A percentile compares a stretch with the other conserved stretches of the same genome.
Conservation (phyloP, 2,329 filamentous ascomycete species). For the Dactylellina parvicollis region DNA sequence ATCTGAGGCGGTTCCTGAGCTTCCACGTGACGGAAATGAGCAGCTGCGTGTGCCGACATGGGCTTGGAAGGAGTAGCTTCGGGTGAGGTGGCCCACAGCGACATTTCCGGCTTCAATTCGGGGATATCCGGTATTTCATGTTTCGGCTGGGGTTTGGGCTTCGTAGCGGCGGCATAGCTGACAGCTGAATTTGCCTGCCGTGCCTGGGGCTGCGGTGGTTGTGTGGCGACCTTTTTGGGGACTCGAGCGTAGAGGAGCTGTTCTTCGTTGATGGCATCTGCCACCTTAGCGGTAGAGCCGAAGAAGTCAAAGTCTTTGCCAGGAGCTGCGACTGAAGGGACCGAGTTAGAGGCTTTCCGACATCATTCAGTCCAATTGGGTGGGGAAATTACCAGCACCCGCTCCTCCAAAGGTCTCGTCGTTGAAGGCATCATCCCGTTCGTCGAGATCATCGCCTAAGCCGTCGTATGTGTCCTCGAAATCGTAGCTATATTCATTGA, state of each 20-base stretch:
- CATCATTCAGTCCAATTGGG: too few relatives aligned
- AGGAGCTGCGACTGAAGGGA: constrained; percentile 25
- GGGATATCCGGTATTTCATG: constrained; percentile 73
- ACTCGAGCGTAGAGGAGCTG: constrained; percentile 79
- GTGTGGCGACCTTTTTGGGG: constrained; percentile 67
- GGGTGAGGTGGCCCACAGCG: constrained; percentile 77
- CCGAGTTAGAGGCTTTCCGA: constrained; percentile 1
- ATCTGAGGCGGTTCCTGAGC: constrained; percentile 55
- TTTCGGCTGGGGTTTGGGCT: constrained; percentile 22
- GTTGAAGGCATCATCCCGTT: constrained; percentile 93
- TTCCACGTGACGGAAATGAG: constrained; percentile 67
- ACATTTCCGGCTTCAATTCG: constrained; percentile 90
- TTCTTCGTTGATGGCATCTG: constrained; percentile 88
- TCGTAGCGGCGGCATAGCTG: constrained; percentile 72
- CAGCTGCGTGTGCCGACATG: constrained; percentile 65
- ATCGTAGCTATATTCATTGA: constrained; percentile 71
- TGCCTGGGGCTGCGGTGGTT: constrained; percentile 59
- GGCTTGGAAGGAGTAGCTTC: constrained; percentile 37
- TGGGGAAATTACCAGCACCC: constrained; percentile 62
- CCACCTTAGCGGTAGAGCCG: constrained; percentile 86
- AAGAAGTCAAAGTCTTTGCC: constrained; percentile 98
- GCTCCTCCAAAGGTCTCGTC: constrained; percentile 86
- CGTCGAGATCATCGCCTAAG: constrained; percentile 86
- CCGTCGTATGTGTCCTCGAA: constrained; percentile 99
- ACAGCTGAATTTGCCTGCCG: constrained; percentile 62